Evolutionary conservation across 805 yeast genomes (phyloP).

Genomic region (Henningerozyma blattae): DNA sequence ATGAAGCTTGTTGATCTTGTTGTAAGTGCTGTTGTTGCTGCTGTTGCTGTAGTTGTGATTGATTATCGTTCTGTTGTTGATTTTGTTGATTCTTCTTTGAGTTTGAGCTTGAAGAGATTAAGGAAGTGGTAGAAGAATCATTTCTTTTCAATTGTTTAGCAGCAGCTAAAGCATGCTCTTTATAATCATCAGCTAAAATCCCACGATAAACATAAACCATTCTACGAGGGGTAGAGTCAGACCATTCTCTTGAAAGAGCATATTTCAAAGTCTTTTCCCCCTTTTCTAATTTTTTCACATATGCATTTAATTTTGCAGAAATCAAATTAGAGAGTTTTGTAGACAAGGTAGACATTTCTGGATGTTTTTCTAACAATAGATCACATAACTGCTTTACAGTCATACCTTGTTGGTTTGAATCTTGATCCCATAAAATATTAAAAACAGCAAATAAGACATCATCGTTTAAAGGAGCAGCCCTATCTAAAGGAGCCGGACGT

Average conservation of each 20-base stretch:
- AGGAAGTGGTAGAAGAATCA: background rate
- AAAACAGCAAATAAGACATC: conserved; percentile 68
- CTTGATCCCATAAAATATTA: conserved; percentile 56
- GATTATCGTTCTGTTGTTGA: background rate
- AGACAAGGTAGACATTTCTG: conserved; percentile 72
- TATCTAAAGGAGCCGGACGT: conserved; percentile 58
- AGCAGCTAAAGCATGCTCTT: conserved; percentile 57
- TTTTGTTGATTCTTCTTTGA: conserved; percentile 1
- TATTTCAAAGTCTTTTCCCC: conserved; percentile 64
- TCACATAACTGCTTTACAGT: conserved; percentile 86
- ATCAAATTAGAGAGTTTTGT: conserved; percentile 74
- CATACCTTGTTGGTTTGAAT: conserved; percentile 64
- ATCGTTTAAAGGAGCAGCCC: conserved; percentile 43
- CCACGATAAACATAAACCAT: conserved; percentile 86
- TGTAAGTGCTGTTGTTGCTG: background rate
- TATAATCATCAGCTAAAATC: conserved; percentile 60
- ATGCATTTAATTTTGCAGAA: conserved; percentile 73
- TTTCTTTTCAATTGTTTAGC: conserved; percentile 11
- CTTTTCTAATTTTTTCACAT: conserved; percentile 74
- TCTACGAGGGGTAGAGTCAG: conserved; percentile 78
- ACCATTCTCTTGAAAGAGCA: conserved; percentile 80
- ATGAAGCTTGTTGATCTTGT: conserved; percentile 2
- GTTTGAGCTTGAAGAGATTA: background rate
- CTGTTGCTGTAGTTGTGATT: background rate
- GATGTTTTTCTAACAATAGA: conserved; percentile 58